Percentiles rank a stretch among this genome's conserved stretches.
phyloP scores from a whole-genome alignment of 208 protist genomes.

The Kentomonas sorsogonicus region DNA sequence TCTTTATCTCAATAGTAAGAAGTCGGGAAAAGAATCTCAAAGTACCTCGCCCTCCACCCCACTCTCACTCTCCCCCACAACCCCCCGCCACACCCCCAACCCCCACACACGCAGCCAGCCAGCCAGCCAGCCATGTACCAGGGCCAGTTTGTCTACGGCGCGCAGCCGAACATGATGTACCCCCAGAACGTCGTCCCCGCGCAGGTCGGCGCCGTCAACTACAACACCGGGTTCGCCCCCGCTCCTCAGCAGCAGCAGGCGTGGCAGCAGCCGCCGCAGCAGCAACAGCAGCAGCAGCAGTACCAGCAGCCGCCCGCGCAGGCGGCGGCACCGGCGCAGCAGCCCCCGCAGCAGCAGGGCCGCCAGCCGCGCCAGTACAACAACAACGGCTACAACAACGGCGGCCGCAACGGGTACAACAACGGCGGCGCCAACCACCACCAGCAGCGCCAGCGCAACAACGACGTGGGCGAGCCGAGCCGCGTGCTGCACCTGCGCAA shows the following conservation, averaged over 20 bases:
- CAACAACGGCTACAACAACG: not conserved
- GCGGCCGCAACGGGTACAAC: not conserved
- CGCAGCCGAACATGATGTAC: too few species aligned
- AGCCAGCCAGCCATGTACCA: too few species aligned
- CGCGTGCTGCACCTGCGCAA: constrained; percentile 88
- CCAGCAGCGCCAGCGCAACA: constrained; percentile 47
- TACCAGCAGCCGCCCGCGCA: not conserved
- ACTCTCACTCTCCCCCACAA: not conserved
- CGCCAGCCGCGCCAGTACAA: not conserved
- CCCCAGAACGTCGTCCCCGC: too few species aligned
- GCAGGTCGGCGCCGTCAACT: too few species aligned
- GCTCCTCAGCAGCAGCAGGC: too few species aligned
- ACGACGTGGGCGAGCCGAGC: constrained; percentile 84
- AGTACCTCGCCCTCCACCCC: not conserved
- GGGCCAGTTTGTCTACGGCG: too few species aligned
- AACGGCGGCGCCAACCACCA: not conserved
- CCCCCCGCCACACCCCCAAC: too few species aligned
- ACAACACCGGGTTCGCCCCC: too few species aligned
- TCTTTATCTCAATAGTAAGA: constrained; percentile 1
- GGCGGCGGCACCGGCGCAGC: constrained; percentile 1
- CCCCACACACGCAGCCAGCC: too few species aligned
- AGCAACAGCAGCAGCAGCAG: not conserved
- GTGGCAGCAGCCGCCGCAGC: too few species aligned
- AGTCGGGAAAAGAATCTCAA: constrained; percentile 1
- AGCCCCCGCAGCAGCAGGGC: constrained; percentile 7